Evolutionary conservation across 2,329 filamentous ascomycete species (phyloP).

Genomic region (Ilyonectria sp.): DNA sequence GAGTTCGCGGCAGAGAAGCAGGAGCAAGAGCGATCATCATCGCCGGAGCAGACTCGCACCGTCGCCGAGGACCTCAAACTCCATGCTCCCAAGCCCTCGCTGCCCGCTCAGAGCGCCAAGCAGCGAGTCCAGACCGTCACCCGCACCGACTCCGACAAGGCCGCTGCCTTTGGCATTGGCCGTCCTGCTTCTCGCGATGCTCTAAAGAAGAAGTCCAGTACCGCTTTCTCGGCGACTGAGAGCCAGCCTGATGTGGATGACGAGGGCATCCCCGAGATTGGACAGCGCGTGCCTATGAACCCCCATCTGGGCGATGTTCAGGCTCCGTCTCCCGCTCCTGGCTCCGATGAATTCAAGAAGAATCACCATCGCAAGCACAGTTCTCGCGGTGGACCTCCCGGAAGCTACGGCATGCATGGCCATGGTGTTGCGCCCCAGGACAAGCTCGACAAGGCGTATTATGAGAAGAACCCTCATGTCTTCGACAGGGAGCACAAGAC

Average conservation of each 20-base stretch:
- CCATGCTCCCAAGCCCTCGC: constrained; percentile 89
- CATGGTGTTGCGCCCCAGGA: constrained; percentile 84
- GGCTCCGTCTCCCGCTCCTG: constrained; percentile 86
- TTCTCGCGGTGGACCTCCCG: constrained; percentile 80
- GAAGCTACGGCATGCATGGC: constrained; percentile 93
- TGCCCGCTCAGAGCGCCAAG: constrained; percentile 86
- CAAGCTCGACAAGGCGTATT: constrained; percentile 92
- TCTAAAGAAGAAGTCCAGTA: constrained; percentile 76
- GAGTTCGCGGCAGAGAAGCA: constrained; percentile 58
- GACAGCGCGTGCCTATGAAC: constrained; percentile 93
- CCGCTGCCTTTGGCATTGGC: constrained; percentile 88
- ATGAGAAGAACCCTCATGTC: constrained; percentile 90
- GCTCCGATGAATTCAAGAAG: constrained; percentile 59
- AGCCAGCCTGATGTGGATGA: constrained; percentile 72
- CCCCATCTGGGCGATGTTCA: constrained; percentile 95
- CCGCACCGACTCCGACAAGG: constrained; percentile 90
- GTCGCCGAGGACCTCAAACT: constrained; percentile 87
- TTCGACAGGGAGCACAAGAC: constrained; percentile 79
- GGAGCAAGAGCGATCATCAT: constrained; percentile 55
- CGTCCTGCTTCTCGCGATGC: constrained; percentile 69
- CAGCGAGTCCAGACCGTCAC: constrained; percentile 88
- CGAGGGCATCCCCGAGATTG: constrained; percentile 93
- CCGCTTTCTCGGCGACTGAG: constrained; percentile 67
- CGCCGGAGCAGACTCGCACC: constrained; percentile 82
- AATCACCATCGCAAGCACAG: constrained; percentile 82